These are phyloP conservation scores for Candida nonsorbophila DNA, from an alignment of 805 yeast species.

Conservation along the genomic window DNA sequence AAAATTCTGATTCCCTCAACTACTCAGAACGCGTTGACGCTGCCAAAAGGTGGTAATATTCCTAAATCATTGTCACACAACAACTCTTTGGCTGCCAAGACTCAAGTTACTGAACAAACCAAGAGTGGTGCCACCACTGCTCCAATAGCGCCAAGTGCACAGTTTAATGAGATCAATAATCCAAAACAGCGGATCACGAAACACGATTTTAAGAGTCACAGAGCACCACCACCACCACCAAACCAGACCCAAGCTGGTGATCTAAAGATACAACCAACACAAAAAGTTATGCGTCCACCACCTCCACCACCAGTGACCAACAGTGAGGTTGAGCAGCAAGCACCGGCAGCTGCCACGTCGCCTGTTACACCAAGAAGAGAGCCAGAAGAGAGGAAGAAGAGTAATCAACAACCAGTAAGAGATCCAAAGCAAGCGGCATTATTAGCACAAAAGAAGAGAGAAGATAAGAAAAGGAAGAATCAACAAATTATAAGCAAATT, in stretches of 20 bases:
- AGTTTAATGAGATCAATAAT: conserved; percentile 15
- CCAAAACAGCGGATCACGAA: conserved; percentile 13
- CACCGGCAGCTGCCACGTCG: conserved; percentile 7
- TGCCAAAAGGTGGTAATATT: conserved; percentile 8
- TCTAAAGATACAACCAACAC: conserved; percentile 5
- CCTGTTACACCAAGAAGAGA: conserved; percentile 10
- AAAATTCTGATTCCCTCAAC: conserved; percentile 8
- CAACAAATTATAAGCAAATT: conserved; percentile 68
- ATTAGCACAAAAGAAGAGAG: conserved; percentile 63
- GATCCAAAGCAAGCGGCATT: conserved; percentile 52
- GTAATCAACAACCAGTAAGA: no score
- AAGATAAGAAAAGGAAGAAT: conserved; percentile 68
- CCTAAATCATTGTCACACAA: conserved; percentile 41
- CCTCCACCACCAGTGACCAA: conserved; percentile 4
- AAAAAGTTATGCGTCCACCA: conserved; percentile 6
- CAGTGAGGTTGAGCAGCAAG: conserved; percentile 2
- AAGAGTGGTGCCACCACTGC: conserved; percentile 29
- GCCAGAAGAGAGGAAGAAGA: conserved; percentile 9
- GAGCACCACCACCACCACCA: conserved; percentile 43
- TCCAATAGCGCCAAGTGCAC: conserved; percentile 26
- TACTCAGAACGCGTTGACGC: conserved; percentile 1
- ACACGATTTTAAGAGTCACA: conserved; percentile 27
- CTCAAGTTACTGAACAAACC: conserved; percentile 12
- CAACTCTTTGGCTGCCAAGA: conserved; percentile 26
- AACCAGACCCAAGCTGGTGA: conserved; percentile 1